Evolutionary conservation across 1,139 yeast genomes (phyloP).

Genomic region (Pichia terricola): DNA sequence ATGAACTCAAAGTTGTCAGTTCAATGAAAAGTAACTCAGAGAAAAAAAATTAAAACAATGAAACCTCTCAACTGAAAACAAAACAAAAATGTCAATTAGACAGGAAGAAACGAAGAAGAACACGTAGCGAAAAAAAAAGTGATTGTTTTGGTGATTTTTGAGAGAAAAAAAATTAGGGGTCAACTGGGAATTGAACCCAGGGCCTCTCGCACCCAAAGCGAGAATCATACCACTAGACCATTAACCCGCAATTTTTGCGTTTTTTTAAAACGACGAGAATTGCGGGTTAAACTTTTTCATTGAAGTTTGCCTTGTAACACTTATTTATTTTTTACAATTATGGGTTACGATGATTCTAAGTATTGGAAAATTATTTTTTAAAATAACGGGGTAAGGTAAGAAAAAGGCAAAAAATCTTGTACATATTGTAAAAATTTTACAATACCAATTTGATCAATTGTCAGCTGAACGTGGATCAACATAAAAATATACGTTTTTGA

Average conservation of each 20-base stretch:
- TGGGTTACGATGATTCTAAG: not conserved
- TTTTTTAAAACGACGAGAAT: no score
- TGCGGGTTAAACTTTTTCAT: not conserved
- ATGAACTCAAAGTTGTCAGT: not conserved
- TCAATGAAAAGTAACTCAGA: not conserved
- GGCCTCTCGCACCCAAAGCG: slow-evolving; percentile 38
- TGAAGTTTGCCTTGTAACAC: not conserved
- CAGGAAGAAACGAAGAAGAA: not conserved
- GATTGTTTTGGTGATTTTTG: no score
- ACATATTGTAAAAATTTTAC: no score
- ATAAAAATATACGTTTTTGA: not conserved
- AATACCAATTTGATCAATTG: no score
- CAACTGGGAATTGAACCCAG: slow-evolving; percentile 28
- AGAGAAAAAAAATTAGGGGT: slow-evolving; percentile 18
- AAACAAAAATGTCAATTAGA: not conserved
- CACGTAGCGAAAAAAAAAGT: not conserved
- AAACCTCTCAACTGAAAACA: no score
- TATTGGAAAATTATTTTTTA: no score
- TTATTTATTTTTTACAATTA: no score
- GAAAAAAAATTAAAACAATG: no score
- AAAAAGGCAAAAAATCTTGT: no score
- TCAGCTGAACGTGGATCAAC: not conserved
- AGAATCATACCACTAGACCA: slow-evolving; percentile 40
- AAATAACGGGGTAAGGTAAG: no score
- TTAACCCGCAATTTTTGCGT: slow-evolving; percentile 5